Percentiles rank a stretch among this genome's conserved stretches.
These are phyloP conservation scores for Cephalotrichum gorgonifer DNA, from an alignment of 2,329 filamentous ascomycete genomes.

Conservation along the genomic window DNA sequence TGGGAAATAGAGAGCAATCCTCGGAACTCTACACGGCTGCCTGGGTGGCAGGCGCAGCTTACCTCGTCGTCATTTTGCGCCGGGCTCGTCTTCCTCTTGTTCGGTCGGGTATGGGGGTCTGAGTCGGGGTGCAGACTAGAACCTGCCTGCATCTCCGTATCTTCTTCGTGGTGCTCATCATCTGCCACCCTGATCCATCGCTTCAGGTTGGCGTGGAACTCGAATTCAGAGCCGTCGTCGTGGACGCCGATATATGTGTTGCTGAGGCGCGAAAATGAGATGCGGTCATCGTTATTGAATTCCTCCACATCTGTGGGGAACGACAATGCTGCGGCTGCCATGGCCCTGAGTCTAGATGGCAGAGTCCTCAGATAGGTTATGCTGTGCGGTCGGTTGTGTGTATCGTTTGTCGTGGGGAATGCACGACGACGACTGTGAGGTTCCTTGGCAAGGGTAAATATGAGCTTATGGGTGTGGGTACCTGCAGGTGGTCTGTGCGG, in stretches of 20 bases:
- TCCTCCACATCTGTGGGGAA: conserved; percentile 53
- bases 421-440: no score
- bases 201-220: conserved; percentile 61
- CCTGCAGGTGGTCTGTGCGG: no score
- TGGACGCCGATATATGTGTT: conserved; percentile 76
- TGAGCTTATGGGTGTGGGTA: no score
- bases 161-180: conserved; percentile 21
- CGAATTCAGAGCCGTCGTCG: conserved; percentile 75
- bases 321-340: conserved; percentile 8
- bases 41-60: conserved; percentile 18
- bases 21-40: conserved; percentile 1
- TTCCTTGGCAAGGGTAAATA: no score
- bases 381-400: background rate
- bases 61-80: conserved; percentile 32
- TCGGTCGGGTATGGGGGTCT: conserved; percentile 12
- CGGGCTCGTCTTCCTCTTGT: conserved; percentile 32
- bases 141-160: no score
- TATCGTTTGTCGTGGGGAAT: no score
- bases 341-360: background rate
- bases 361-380: background rate
- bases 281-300: conserved; percentile 69
- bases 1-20: background rate
- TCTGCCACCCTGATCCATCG: conserved; percentile 58
- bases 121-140: conserved; percentile 11
- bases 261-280: conserved; percentile 78